Conservation (phyloP, 116 monocot genomes). For the Phalaenopsis hybrid region DNA sequence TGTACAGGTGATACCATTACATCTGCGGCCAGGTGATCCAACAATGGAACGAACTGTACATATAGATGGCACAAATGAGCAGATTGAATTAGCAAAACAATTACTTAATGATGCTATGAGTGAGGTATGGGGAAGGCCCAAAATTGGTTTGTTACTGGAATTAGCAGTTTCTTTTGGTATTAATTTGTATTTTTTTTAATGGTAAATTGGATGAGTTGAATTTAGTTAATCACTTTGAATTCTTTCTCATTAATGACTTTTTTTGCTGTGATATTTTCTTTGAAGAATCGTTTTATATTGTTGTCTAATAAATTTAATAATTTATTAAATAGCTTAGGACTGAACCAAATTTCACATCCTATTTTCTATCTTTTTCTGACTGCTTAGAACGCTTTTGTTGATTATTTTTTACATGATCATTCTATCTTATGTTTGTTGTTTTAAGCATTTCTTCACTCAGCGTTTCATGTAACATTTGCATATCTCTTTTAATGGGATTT, state of each 20-base stretch:
- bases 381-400: too few relatives aligned
- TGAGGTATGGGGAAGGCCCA: constrained; percentile 46
- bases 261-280: neutral
- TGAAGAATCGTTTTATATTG: neutral
- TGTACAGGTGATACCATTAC: constrained; percentile 78
- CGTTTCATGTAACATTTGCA: too few relatives aligned
- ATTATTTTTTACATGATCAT: too few relatives aligned
- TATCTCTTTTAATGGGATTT: too few relatives aligned
- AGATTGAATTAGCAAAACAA: constrained; percentile 90
- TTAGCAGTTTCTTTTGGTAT: neutral
- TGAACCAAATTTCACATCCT: too few relatives aligned
- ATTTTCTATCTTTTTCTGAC: neutral
- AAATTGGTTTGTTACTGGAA: neutral
- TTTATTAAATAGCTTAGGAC: neutral
- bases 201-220: neutral
- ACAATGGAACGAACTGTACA: constrained; percentile 80
- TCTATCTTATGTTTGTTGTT: too few relatives aligned
- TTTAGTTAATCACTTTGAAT: neutral
- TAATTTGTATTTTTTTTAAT: neutral
- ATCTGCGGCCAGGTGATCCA: constrained; percentile 78
- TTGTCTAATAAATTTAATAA: neutral
- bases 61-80: constrained; percentile 87
- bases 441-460: neutral
- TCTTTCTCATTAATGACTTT: neutral
- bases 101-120: constrained; percentile 79